These are phyloP conservation scores for Huiozyma naganishii DNA, from an alignment of 805 yeast genomes.

Conservation along the genomic window DNA sequence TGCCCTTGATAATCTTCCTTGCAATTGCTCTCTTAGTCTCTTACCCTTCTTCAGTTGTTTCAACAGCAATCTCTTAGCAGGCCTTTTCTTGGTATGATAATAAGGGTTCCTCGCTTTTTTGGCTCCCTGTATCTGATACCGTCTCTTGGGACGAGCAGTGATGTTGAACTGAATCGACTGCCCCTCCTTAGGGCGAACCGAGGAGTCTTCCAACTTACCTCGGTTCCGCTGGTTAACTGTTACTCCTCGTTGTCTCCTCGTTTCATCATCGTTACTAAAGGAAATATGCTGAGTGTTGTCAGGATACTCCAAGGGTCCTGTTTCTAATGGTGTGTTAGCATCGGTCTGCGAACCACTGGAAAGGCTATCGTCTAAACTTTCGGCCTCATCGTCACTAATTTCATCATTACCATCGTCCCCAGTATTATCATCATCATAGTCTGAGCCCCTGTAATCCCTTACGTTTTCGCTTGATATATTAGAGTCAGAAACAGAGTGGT, in stretches of 20 bases:
- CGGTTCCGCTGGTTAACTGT: not conserved
- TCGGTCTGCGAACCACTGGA: not conserved
- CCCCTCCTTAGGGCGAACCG: constrained; percentile 3
- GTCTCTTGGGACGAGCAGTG: constrained; percentile 16
- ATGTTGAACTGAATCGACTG: constrained; percentile 24
- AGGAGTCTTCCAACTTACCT: not conserved
- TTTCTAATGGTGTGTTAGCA: too few relatives aligned
- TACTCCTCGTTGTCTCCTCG: too few relatives aligned
- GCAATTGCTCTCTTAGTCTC: constrained; percentile 11
- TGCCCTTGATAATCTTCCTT: constrained; percentile 12
- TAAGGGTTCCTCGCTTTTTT: not conserved
- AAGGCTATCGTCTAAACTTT: not conserved
- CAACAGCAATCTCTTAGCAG: constrained; percentile 5
- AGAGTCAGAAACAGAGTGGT: too few relatives aligned
- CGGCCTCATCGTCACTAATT: not conserved
- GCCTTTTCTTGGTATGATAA: not conserved
- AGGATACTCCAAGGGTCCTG: too few relatives aligned
- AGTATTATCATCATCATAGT: not conserved
- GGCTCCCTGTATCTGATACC: constrained; percentile 1
- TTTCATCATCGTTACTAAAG: not conserved
- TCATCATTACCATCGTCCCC: not conserved
- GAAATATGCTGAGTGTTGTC: not conserved
- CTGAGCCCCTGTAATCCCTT: not conserved
- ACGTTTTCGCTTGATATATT: too few relatives aligned
- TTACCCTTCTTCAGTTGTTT: constrained; percentile 14